Evolutionary conservation across 2,329 filamentous ascomycete species (phyloP).

Genomic region (Diplodia intermedia): DNA sequence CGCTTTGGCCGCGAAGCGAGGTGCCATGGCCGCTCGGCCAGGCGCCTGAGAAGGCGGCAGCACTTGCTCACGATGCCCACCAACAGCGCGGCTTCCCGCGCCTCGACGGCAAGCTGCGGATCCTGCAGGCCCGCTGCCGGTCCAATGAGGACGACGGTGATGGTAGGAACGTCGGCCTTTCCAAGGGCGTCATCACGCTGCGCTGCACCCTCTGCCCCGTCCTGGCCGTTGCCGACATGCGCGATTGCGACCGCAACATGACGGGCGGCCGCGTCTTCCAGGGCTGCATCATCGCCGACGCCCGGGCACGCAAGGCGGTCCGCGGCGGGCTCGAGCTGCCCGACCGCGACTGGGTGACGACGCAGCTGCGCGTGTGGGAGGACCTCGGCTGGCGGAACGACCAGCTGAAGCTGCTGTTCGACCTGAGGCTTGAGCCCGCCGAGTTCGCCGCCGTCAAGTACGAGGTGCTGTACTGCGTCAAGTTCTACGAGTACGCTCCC

Average conservation of each 20-base stretch:
- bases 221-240: slow-evolving; percentile 7
- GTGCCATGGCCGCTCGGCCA: slow-evolving; percentile 4
- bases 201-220: slow-evolving; percentile 24
- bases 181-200: slow-evolving; percentile 20
- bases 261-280: slow-evolving; percentile 8
- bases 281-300: slow-evolving; percentile 20
- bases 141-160: not conserved
- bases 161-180: not conserved
- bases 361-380: slow-evolving; percentile 23
- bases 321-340: not conserved
- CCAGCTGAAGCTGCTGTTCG: slow-evolving; percentile 26
- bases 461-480: slow-evolving; percentile 25
- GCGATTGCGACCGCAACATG: no score
- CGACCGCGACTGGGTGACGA: slow-evolving; percentile 17
- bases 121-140: not conserved
- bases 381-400: slow-evolving; percentile 25
- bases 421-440: not conserved
- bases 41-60: not conserved
- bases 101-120: slow-evolving; percentile 4
- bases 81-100: slow-evolving; percentile 5
- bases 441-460: slow-evolving; percentile 4
- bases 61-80: not conserved
- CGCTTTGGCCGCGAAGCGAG: slow-evolving; percentile 15
- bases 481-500: slow-evolving; percentile 24
- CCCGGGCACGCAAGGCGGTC: slow-evolving; percentile 5